Conservation (phyloP, 176 grass and related monocot genomes). For the Musa beccarii region DNA sequence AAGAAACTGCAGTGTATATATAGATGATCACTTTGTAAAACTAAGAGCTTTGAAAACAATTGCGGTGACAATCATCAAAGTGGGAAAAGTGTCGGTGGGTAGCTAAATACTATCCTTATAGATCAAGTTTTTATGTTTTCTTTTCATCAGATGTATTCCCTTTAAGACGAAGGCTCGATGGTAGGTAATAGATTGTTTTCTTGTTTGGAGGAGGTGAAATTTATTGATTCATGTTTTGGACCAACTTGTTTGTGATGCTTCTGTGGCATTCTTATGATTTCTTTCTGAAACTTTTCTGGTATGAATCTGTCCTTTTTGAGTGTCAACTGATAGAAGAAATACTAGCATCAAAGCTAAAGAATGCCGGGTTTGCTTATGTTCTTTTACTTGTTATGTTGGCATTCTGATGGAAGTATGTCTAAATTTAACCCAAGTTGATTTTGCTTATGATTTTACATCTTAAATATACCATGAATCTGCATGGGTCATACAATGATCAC, state of each 20-base stretch:
- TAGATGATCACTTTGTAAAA: background rate
- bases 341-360: no score
- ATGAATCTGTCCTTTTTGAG: no score
- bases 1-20: background rate
- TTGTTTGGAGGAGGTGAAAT: background rate
- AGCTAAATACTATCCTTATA: background rate
- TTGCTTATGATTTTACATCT: no score
- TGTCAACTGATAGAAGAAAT: no score
- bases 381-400: background rate
- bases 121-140: background rate
- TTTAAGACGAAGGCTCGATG: background rate
- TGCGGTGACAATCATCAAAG: background rate
- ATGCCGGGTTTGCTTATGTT: background rate
- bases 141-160: slow-evolving; percentile 1
- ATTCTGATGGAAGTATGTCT: background rate
- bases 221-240: background rate
- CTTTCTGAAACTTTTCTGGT: background rate
- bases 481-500: no score
- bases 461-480: no score
- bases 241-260: background rate
- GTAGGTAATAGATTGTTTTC: background rate
- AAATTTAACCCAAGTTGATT: background rate
- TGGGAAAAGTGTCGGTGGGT: background rate
- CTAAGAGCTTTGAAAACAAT: background rate
- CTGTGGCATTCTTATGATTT: background rate